Evolutionary conservation across 805 yeast genomes (phyloP).

Genomic region (Saccharomycopsis javanensis): DNA sequence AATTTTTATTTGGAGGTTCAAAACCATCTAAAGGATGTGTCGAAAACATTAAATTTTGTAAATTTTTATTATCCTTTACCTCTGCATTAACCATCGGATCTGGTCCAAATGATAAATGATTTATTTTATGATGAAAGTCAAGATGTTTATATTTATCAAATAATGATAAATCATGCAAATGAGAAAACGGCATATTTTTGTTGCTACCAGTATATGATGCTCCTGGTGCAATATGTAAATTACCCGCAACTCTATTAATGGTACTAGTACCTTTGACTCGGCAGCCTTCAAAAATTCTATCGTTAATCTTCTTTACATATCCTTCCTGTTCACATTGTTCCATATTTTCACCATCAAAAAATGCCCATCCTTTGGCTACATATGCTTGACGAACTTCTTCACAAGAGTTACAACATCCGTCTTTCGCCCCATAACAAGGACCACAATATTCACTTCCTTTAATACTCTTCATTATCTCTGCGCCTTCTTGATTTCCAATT

Average conservation of each 20-base stretch:
- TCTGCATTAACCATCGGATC: conserved; percentile 31
- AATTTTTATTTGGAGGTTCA: conserved; percentile 27
- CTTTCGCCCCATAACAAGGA: conserved; percentile 77
- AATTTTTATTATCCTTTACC: conserved; percentile 4
- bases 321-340: conserved; percentile 90
- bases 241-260: conserved; percentile 81
- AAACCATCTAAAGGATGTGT: conserved; percentile 64
- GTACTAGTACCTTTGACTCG: conserved; percentile 69
- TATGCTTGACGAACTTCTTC: conserved; percentile 74
- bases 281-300: conserved; percentile 75
- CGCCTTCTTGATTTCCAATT: conserved; percentile 27
- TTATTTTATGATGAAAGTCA: conserved; percentile 66
- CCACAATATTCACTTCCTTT: conserved; percentile 53
- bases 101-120: conserved; percentile 79
- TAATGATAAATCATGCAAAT: conserved; percentile 77
- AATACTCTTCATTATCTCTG: conserved; percentile 17
- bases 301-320: conserved; percentile 53
- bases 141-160: conserved; percentile 48
- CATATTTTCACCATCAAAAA: conserved; percentile 77
- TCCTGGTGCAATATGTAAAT: conserved; percentile 95
- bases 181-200: conserved; percentile 29
- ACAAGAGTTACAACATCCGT: conserved; percentile 77
- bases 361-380: conserved; percentile 72
- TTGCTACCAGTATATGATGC: conserved; percentile 50
- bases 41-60: conserved; percentile 24